These are phyloP conservation scores for Taiozyma sp. DNA, from an alignment of 1,139 yeast genomes.

Conservation along the genomic window DNA sequence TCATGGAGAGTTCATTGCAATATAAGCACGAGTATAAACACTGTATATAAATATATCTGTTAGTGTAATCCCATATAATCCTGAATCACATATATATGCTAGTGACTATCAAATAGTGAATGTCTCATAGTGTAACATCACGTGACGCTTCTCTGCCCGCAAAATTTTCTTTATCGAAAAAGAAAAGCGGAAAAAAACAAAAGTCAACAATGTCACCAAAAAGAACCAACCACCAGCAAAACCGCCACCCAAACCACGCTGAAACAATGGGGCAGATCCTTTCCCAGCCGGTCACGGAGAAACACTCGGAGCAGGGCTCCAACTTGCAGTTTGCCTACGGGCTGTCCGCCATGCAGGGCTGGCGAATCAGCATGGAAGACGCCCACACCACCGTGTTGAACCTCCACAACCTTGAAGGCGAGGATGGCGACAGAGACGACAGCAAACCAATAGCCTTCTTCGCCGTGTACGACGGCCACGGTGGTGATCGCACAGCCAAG, in stretches of 20 bases:
- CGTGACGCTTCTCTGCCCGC: not conserved
- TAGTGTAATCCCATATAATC: too few species aligned
- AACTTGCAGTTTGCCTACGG: slow-evolving; percentile 74
- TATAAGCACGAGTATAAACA: too few species aligned
- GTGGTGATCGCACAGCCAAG: slow-evolving; percentile 89
- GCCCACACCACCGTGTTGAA: slow-evolving; percentile 82
- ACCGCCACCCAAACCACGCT: not conserved
- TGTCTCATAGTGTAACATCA: not conserved
- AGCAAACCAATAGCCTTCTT: slow-evolving; percentile 63
- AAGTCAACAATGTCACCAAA: not conserved
- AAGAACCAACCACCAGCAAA: not conserved
- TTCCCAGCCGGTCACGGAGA: slow-evolving; percentile 69
- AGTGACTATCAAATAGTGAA: too few species aligned
- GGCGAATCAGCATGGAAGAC: slow-evolving; percentile 98
- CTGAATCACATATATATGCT: too few species aligned
- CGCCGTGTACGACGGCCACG: slow-evolving; percentile 97
- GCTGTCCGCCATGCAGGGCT: slow-evolving; percentile 95
- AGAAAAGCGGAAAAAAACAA: not conserved
- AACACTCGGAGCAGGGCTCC: slow-evolving; percentile 67
- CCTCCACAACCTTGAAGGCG: slow-evolving; percentile 28
- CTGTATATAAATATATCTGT: too few species aligned
- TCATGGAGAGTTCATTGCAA: too few species aligned
- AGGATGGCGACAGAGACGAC: slow-evolving; percentile 13
- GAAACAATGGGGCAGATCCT: slow-evolving; percentile 66
- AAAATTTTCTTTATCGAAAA: not conserved